Evolutionary conservation across 768 basidiomycete genomes (phyloP).

Genomic region (Hemileccinum rubropunctum): DNA sequence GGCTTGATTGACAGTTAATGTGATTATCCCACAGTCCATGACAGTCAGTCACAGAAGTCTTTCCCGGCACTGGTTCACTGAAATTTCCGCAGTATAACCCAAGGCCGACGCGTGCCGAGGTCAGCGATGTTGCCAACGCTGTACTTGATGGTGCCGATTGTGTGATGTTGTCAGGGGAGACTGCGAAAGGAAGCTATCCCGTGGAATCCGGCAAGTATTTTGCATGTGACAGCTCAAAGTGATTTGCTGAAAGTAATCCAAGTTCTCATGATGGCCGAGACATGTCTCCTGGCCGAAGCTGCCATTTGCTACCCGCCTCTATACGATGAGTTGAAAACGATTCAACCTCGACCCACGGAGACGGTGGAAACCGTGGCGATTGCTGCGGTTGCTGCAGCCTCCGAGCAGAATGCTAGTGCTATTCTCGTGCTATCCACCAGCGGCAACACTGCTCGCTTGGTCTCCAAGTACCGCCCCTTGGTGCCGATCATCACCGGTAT

Average conservation of each 20-base stretch:
- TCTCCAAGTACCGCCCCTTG: constrained; percentile 93
- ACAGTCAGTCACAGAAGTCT: constrained; percentile 52
- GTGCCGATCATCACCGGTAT: constrained; percentile 93
- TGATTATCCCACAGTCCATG: constrained; percentile 67
- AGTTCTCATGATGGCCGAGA: constrained; percentile 99
- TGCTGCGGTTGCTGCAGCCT: constrained; percentile 92
- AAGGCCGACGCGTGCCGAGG: constrained; percentile 95
- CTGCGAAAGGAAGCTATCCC: constrained; percentile 96
- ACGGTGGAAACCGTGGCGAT: constrained; percentile 96
- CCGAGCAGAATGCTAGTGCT: constrained; percentile 92
- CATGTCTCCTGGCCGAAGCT: constrained; percentile 92
- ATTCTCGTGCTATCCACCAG: constrained; percentile 96
- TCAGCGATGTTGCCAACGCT: constrained; percentile 99
- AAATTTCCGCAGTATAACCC: constrained; percentile 83
- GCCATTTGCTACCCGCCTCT: constrained; percentile 94
- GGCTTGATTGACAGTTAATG: constrained; percentile 9
- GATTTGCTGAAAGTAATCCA: constrained; percentile 8
- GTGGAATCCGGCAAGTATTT: constrained; percentile 78
- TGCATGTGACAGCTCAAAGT: neutral
- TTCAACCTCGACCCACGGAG: constrained; percentile 84
- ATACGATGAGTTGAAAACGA: constrained; percentile 80
- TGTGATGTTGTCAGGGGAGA: constrained; percentile 99
- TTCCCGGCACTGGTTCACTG: neutral
- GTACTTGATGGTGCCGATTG: constrained; percentile 98
- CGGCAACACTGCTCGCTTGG: constrained; percentile 91